Conservation (phyloP, 148 eudicot species). For the Euryodendron excelsum region DNA sequence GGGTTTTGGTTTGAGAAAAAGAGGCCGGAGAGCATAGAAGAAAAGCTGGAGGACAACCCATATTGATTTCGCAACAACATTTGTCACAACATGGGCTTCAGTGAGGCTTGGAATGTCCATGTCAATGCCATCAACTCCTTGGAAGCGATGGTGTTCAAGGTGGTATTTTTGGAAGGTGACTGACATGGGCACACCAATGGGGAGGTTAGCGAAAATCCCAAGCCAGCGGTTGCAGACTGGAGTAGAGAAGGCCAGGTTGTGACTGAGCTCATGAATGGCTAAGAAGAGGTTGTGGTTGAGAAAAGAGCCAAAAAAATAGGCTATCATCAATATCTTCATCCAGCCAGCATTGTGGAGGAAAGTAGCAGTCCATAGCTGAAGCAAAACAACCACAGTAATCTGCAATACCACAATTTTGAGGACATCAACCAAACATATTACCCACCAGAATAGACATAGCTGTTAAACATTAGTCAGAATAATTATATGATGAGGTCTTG, state of each 20-base stretch:
- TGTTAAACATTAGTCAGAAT: no score
- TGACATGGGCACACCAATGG: constrained; percentile 94
- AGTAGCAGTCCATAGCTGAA: constrained; percentile 88
- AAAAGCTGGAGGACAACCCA: constrained; percentile 88
- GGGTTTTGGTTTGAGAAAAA: constrained; percentile 90
- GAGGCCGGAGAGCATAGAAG: constrained; percentile 88
- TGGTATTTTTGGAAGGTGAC: constrained; percentile 97
- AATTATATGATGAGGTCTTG: no score
- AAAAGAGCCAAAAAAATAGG: constrained; percentile 88
- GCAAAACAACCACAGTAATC: constrained; percentile 65
- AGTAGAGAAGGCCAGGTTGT: constrained; percentile 89
- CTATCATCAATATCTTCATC: constrained; percentile 50
- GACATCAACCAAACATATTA: background rate
- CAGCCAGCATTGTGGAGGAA: constrained; percentile 50
- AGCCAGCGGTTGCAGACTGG: constrained; percentile 89
- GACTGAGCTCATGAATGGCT: constrained; percentile 93
- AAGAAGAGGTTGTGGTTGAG: constrained; percentile 97
- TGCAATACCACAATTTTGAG: constrained; percentile 30
- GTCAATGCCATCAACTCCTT: constrained; percentile 70
- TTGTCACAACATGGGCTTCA: constrained; percentile 68
- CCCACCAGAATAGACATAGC: background rate
- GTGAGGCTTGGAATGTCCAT: constrained; percentile 11
- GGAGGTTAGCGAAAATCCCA: constrained; percentile 92
- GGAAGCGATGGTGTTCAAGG: constrained; percentile 89
- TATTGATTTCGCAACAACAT: constrained; percentile 59